phyloP scores from a whole-genome alignment of 768 basidiomycete species.

The Trametes cingulata region DNA sequence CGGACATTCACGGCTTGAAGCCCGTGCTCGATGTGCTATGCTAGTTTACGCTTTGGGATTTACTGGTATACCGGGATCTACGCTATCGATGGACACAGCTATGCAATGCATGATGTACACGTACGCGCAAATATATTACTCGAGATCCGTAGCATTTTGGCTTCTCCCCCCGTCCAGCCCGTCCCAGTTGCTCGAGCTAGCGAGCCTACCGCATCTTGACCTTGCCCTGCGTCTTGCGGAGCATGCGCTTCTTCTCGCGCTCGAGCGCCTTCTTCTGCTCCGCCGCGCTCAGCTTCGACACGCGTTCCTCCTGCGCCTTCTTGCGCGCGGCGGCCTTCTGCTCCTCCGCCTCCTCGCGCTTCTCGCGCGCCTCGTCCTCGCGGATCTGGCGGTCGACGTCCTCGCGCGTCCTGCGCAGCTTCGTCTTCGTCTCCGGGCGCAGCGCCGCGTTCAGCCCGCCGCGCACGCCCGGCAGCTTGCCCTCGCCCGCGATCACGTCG shows the following conservation, averaged over 20 bases:
- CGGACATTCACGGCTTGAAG: conserved; percentile 13
- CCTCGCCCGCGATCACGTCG: conserved; percentile 54
- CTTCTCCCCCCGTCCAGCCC: not conserved
- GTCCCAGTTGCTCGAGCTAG: not conserved
- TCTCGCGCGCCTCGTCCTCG: conserved; percentile 65
- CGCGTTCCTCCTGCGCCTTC: conserved; percentile 69
- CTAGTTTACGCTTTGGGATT: not conserved
- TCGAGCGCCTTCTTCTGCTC: conserved; percentile 89
- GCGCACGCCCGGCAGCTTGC: conserved; percentile 21
- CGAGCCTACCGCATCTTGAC: conserved; percentile 27
- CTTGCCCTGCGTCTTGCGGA: conserved; percentile 74
- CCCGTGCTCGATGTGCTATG: too few species aligned
- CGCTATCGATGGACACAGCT: conserved; percentile 17
- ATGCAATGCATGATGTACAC: conserved; percentile 21
- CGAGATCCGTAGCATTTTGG: not conserved
- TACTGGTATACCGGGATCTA: conserved; percentile 10
- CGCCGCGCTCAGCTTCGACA: conserved; percentile 70
- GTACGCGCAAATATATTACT: conserved; percentile 15
- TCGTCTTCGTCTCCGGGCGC: conserved; percentile 80
- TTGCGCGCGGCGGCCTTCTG: conserved; percentile 73
- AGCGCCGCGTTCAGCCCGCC: conserved; percentile 27
- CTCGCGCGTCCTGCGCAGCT: conserved; percentile 74
- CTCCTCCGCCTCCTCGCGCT: conserved; percentile 72
- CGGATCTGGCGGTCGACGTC: conserved; percentile 68
- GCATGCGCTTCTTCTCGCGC: conserved; percentile 70